Evolutionary conservation across 78 protist species (phyloP), one percentile per base, ranked within the genome.

Genomic region (Monosiga brevicollis): DNA sequence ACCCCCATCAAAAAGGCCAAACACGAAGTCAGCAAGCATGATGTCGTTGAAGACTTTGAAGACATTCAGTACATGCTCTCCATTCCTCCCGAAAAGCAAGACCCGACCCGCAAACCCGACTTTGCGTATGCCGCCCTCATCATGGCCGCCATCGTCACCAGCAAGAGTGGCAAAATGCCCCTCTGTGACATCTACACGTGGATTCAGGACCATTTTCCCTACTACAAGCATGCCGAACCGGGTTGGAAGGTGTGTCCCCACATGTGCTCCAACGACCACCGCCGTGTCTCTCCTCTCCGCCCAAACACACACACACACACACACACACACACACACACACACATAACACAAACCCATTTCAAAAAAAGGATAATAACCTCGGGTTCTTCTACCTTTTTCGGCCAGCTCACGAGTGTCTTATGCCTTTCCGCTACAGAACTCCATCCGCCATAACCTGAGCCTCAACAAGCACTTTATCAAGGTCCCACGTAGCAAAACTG

Each of bases 101-200:
- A 35, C 80, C 39, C 49, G 72, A n/a, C 26, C 73, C 42, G 1
- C 32, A 78, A 78, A 40, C 82, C 82, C 36, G 73, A 70, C 36
- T 78, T 34, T 29, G n/a, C 82, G 32, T 78, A 78, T 29, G 82
- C 82, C 34, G 72, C 41, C 11, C 82, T 78, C 73, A 78, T 78
- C 34, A n/a, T 38, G 42, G 73, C 0, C 22, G 82, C 82, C 62
- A 78, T 78, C 82, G 3, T n/a, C 9, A 1, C 25, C 73, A 29
- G 42, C 39, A 23, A 1, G 39, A 29, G n/a, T 2, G 29, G 35
- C 34, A 36, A 41, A 0, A 24, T 43, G 25, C 42, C 82, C 24
- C 82, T 78, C 38, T 43, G 34, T 29, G 73, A 35, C 24, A 78
- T 78, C 73, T 78, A 78, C 82, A 2, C 20, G 10, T 78, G 73